These are phyloP conservation scores for Calonectria fujianensis DNA, from an alignment of 2,329 filamentous ascomycete species.

Conservation along the genomic window DNA sequence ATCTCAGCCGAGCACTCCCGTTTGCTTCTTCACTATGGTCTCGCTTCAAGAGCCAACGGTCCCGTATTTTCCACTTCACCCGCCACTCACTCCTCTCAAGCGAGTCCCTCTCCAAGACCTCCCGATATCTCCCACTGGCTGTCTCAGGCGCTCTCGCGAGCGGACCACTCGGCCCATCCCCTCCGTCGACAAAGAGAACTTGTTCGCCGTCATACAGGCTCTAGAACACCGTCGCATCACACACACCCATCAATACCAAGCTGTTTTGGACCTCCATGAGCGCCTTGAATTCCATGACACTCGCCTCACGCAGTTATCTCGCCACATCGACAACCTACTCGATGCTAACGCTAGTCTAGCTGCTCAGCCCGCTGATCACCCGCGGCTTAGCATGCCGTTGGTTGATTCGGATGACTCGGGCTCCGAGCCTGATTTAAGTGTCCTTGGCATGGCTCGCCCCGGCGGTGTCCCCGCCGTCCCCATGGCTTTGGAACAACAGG, in stretches of 20 bases:
- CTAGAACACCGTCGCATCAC: constrained; percentile 43
- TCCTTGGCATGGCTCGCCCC: constrained; percentile 60
- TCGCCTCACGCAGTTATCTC: constrained; percentile 33
- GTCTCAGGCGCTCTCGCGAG: constrained; percentile 46
- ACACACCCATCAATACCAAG: constrained; percentile 33
- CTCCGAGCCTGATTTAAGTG: constrained; percentile 62
- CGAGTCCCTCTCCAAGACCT: constrained; percentile 56
- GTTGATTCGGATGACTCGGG: constrained; percentile 60
- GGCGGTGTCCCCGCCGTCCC: constrained; percentile 38
- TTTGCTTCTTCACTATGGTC: constrained; percentile 43
- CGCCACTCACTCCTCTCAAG: constrained; percentile 42
- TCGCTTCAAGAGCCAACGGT: constrained; percentile 27
- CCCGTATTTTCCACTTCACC: constrained; percentile 24
- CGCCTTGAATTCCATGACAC: constrained; percentile 30
- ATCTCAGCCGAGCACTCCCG: not conserved
- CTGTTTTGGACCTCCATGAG: constrained; percentile 36
- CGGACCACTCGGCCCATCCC: constrained; percentile 52
- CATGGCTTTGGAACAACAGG: constrained; percentile 53
- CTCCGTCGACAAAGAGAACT: constrained; percentile 56
- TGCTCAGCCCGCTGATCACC: constrained; percentile 53
- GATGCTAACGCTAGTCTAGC: constrained; percentile 53
- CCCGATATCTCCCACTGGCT: constrained; percentile 49
- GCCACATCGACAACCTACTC: constrained; percentile 27
- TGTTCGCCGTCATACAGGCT: constrained; percentile 42
- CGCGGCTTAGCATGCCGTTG: constrained; percentile 61